A percentile compares a stretch with the other conserved stretches of the same genome.
Evolutionary conservation across 2,329 filamentous ascomycete species (phyloP).

Genomic region (Triangularia verruculosa): DNA sequence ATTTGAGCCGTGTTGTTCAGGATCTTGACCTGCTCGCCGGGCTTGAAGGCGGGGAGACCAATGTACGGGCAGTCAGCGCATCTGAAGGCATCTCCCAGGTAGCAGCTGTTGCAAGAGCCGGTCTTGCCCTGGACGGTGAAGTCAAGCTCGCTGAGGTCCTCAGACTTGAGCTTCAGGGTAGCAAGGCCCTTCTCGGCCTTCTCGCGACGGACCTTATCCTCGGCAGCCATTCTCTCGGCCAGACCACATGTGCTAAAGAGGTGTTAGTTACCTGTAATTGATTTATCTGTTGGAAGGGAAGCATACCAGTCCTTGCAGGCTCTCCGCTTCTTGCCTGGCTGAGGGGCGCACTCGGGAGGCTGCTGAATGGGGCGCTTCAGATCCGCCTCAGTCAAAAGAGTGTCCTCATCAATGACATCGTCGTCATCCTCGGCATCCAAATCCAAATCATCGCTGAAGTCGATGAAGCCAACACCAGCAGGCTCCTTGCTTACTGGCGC

Average conservation of each 20-base stretch:
- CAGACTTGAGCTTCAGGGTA: constrained; percentile 66
- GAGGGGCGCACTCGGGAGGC: constrained; percentile 82
- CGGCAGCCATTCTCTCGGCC: constrained; percentile 78
- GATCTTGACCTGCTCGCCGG: constrained; percentile 87
- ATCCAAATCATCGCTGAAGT: constrained; percentile 62
- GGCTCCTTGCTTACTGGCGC: constrained; percentile 26
- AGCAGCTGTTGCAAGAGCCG: constrained; percentile 91
- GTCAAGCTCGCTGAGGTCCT: constrained; percentile 86
- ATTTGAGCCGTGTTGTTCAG: constrained; percentile 65
- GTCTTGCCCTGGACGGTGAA: constrained; percentile 98
- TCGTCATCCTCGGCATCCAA: constrained; percentile 56
- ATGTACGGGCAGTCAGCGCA: constrained; percentile 73
- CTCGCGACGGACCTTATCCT: constrained; percentile 56
- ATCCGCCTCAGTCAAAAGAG: constrained; percentile 81
- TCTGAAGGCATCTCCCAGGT: constrained; percentile 84
- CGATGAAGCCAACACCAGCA: constrained; percentile 63
- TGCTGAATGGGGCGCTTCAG: constrained; percentile 72
- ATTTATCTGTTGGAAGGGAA: background rate
- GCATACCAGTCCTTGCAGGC: constrained; percentile 86
- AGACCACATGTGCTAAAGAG: constrained; percentile 72
- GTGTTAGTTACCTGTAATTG: constrained; percentile 5
- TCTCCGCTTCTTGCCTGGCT: constrained; percentile 81
- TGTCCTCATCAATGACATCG: constrained; percentile 89
- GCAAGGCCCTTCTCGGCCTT: constrained; percentile 33
- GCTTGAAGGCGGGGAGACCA: constrained; percentile 92